Evolutionary conservation across 202 grass and related monocot species (phyloP).

Genomic region (Brachypodium distachyon): DNA sequence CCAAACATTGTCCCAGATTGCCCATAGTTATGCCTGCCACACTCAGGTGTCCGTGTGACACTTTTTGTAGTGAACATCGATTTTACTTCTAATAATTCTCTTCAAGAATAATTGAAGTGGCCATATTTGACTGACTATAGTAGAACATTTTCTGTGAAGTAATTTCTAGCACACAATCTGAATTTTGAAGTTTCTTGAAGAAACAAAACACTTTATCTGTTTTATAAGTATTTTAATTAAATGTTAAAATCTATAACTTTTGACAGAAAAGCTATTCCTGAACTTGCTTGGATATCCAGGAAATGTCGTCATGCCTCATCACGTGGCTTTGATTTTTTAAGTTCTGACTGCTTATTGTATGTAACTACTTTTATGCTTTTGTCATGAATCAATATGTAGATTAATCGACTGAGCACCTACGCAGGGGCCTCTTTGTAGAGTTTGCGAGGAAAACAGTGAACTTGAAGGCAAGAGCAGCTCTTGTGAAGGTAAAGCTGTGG

Average conservation of each 20-base stretch:
- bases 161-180: not conserved
- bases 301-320: not conserved
- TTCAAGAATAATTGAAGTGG: not conserved
- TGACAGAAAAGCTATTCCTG: not conserved
- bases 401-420: constrained; percentile 25
- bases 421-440: constrained; percentile 82
- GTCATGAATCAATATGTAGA: constrained; percentile 13
- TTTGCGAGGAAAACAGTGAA: constrained; percentile 55
- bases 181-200: not conserved
- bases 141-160: not conserved
- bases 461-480: constrained; percentile 36
- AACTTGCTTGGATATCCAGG: not conserved
- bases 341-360: not conserved
- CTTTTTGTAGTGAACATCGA: not conserved
- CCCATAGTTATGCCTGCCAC: not conserved
- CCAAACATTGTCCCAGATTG: not conserved
- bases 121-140: not conserved
- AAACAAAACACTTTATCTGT: not conserved
- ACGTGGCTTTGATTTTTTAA: not conserved
- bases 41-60: not conserved
- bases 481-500: constrained; percentile 59
- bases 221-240: not conserved
- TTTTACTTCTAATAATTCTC: not conserved
- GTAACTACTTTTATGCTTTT: not conserved
- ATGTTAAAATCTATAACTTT: not conserved